Evolutionary conservation across 2,329 filamentous ascomycete species (phyloP).

Genomic region (Aspergillus pseudotamarii): DNA sequence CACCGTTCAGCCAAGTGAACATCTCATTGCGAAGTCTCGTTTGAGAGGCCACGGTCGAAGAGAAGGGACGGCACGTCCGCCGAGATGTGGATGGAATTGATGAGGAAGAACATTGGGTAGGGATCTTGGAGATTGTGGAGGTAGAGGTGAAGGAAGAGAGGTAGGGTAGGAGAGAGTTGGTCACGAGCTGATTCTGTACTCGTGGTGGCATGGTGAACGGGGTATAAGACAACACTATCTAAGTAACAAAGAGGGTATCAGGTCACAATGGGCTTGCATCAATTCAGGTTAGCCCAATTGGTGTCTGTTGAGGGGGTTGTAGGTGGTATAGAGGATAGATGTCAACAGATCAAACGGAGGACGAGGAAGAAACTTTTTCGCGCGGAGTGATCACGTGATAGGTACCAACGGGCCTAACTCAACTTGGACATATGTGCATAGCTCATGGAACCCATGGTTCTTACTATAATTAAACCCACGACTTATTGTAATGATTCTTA

Average conservation of each 20-base stretch:
- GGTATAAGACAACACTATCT: neutral
- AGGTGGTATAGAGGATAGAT: conserved; percentile 14
- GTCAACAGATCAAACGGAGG: conserved; percentile 17
- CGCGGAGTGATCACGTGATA: conserved; percentile 2
- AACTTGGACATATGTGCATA: neutral
- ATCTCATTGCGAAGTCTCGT: conserved; percentile 59
- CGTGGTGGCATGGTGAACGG: conserved; percentile 40
- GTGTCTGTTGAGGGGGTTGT: conserved; percentile 11
- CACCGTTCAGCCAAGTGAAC: conserved; percentile 59
- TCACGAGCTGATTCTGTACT: conserved; percentile 40
- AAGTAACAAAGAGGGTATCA: neutral
- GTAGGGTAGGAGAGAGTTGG: conserved; percentile 37
- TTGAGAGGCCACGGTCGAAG: conserved; percentile 35
- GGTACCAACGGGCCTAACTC: neutral
- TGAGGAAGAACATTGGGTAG: conserved; percentile 11
- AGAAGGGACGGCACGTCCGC: conserved; percentile 34
- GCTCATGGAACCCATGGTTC: neutral
- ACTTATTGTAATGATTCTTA: neutral
- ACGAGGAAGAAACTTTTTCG: conserved; percentile 36
- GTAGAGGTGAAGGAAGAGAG: conserved; percentile 30
- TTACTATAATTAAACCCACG: neutral
- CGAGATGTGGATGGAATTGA: conserved; percentile 22
- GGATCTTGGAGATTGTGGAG: conserved; percentile 11
- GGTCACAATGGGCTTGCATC: conserved; percentile 1
- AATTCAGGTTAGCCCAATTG: conserved; percentile 20